Conservation (phyloP, 1,284 basidiomycete genomes). For the Entoloma clypeatum region DNA sequence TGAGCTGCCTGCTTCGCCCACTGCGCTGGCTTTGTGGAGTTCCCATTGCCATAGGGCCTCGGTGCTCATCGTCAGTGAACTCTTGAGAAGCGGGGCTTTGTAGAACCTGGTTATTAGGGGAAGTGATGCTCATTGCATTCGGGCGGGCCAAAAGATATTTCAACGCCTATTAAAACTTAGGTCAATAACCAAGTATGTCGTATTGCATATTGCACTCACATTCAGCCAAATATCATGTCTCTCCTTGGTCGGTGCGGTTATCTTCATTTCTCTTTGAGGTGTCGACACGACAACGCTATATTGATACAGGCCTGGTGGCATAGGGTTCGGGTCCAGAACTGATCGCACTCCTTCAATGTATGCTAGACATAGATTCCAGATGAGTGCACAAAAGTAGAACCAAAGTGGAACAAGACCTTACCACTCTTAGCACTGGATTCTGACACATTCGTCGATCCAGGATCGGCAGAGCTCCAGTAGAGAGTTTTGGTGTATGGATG, state of each 20-base stretch:
- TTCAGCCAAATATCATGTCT: constrained; percentile 96
- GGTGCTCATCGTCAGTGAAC: constrained; percentile 51
- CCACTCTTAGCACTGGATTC: constrained; percentile 97
- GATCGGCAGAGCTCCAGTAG: constrained; percentile 96
- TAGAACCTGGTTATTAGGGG: constrained; percentile 44
- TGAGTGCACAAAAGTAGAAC: constrained; percentile 12
- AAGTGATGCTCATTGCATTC: constrained; percentile 37
- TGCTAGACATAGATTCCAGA: constrained; percentile 47
- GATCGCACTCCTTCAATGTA: constrained; percentile 91
- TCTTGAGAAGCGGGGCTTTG: constrained; percentile 56
- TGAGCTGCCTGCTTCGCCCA: constrained; percentile 50
- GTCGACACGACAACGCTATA: constrained; percentile 94
- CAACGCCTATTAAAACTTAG: constrained; percentile 56
- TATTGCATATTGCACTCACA: constrained; percentile 40
- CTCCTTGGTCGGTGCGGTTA: constrained; percentile 92
- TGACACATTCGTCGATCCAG: constrained; percentile 79
- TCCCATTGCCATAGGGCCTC: constrained; percentile 41
- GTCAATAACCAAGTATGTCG: constrained; percentile 3
- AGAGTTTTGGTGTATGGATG: constrained; percentile 98
- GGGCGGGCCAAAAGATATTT: constrained; percentile 81
- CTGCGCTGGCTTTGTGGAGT: constrained; percentile 73
- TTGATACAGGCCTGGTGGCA: constrained; percentile 89
- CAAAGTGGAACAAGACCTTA: constrained; percentile 42
- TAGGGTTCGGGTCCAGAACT: constrained; percentile 88
- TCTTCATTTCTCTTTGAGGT: constrained; percentile 93